phyloP scores from a whole-genome alignment of 495 filamentous ascomycete species.

The Polyplosphaeria fusca region DNA sequence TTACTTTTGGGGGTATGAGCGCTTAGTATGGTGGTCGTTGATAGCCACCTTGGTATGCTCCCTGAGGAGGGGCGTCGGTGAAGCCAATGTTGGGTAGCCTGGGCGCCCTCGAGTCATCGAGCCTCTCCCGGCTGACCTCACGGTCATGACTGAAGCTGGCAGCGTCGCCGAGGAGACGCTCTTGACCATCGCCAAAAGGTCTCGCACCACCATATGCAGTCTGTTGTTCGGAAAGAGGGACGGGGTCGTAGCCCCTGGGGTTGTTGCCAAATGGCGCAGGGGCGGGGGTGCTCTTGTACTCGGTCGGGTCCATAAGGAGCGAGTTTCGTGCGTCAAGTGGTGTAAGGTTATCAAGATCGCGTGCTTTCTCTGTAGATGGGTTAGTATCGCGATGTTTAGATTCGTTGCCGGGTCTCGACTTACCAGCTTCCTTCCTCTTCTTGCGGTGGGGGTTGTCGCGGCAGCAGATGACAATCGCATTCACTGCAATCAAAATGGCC shows the following conservation, averaged over 20 bases:
- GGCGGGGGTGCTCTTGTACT: conserved; percentile 34
- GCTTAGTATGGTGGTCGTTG: conserved; percentile 7
- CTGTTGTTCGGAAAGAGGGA: conserved; percentile 32
- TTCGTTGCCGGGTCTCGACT: conserved; percentile 37
- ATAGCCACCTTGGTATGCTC: conserved; percentile 5
- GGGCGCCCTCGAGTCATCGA: conserved; percentile 25
- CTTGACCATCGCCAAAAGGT: conserved; percentile 12
- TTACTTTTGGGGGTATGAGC: conserved; percentile 19
- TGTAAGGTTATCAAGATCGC: conserved; percentile 82
- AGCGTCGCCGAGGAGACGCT: conserved; percentile 28
- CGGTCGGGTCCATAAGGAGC: conserved; percentile 60
- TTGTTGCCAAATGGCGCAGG: conserved; percentile 24
- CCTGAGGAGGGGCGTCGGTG: conserved; percentile 11
- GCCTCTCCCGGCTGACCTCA: conserved; percentile 5
- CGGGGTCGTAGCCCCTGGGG: conserved; percentile 37
- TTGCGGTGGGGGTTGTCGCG: conserved; percentile 86
- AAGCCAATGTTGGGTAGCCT: conserved; percentile 30
- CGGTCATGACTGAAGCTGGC: conserved; percentile 27
- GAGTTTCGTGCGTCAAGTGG: conserved; percentile 88
- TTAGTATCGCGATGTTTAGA: not conserved
- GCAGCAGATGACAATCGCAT: conserved; percentile 77
- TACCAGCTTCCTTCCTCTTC: conserved; percentile 80
- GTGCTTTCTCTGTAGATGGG: conserved; percentile 64
- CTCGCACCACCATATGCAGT: conserved; percentile 7
- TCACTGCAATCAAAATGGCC: conserved; percentile 86